Evolutionary conservation across 2,329 filamentous ascomycete genomes (phyloP), one percentile per base, ranked within the genome.

Genomic region (Berkeleyomyces basicola): DNA sequence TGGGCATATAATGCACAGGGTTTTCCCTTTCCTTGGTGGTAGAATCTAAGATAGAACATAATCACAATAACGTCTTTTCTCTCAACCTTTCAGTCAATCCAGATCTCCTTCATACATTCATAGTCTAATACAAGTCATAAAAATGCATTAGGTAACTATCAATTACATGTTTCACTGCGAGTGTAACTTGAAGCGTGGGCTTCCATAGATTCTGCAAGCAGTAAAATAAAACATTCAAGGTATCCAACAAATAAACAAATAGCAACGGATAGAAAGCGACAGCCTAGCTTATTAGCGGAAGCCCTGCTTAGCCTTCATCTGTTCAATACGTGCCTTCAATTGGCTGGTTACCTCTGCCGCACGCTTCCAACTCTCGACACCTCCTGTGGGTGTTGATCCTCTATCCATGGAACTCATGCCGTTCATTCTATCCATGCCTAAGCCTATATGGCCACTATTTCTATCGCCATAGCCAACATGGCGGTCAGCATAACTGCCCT

Each of bases 291-390:
- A 58, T 53, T 65, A 49, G 11, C 63, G 60, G 46, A 65, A 65
- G 31, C 60, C 75, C 67, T 69, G 63, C 36, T 65, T 65, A 31
- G 82, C 83, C 81, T 97, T 99, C 93, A 99, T 99, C 78, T 93
- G 88, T 77, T 97, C 93, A 73, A 99, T 99, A 72, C 93, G 84
- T 61, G 92, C 90, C 77, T 97, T 99, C 70, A 99, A 74, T 72
- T 96, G 93, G 74, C 91, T 96, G 62, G 93, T 99, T 64, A 99
- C 93, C 76, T 99, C 93, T 1, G 93, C 93, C 16, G 93, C 93
- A 68, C 93, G 81, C 76, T 91, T 95, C 93, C 93, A 99, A 72
- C 91, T 97, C 76, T 99, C 93, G 16, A 85, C 84, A 0, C 84
- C 84, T 57, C 63, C 62, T 49, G 53, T 53, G 44, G 51, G 59